A percentile compares a stretch with the other conserved stretches of the same genome.
phyloP scores from a whole-genome alignment of 306 rosid genomes.

The Rosa multiflora region DNA sequence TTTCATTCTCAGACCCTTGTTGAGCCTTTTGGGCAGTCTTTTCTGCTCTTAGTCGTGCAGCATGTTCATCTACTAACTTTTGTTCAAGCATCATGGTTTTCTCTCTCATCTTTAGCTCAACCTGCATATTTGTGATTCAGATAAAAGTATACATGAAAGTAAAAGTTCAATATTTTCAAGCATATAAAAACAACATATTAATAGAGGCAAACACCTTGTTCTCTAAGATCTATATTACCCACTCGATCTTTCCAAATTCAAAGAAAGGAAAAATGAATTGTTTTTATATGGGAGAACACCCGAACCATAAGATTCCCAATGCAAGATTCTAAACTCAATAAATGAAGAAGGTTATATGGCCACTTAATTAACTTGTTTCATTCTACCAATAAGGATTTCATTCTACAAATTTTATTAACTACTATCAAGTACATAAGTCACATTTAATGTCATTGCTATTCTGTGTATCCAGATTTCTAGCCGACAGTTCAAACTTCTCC shows the following conservation, averaged over 20 bases:
- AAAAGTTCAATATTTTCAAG: neutral
- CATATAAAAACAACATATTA: neutral
- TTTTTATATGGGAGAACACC: neutral
- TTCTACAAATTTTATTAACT: neutral
- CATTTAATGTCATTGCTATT: neutral
- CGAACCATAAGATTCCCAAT: neutral
- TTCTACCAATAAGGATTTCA: neutral
- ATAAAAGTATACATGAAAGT: neutral
- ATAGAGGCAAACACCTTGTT: neutral
- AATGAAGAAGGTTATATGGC: neutral
- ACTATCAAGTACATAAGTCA: neutral
- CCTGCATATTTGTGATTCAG: constrained; percentile 33
- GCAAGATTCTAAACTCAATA: neutral
- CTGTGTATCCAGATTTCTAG: neutral
- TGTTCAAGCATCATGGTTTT: constrained; percentile 65
- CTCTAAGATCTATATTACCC: neutral
- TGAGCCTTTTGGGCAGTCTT: constrained; percentile 49
- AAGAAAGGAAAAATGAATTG: neutral
- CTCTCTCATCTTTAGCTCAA: constrained; percentile 63
- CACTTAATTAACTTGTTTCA: neutral
- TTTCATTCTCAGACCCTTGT: constrained; percentile 56
- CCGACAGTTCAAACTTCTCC: neutral
- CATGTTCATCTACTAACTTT: constrained; percentile 73
- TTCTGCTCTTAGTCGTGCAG: constrained; percentile 66
- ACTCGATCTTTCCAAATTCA: neutral